Evolutionary conservation across 2,329 filamentous ascomycete species (phyloP).

Genomic region (Neofusicoccum ribis): DNA sequence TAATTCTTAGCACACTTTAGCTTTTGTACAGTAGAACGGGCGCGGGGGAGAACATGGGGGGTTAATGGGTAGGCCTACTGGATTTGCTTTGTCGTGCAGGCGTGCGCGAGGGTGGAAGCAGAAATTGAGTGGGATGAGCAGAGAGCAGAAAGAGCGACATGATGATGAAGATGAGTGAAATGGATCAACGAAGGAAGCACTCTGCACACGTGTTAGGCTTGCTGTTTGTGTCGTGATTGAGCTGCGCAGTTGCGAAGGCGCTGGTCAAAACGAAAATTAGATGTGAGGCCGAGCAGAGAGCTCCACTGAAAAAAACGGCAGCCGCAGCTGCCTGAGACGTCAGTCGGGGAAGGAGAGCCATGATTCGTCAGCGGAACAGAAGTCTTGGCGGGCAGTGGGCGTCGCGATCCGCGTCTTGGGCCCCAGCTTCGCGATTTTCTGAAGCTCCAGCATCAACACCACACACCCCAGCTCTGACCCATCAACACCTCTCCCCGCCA

Average conservation of each 20-base stretch:
- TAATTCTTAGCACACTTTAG: slow-evolving; percentile 1
- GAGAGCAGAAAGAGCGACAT: background rate
- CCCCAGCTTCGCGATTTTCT: slow-evolving; percentile 18
- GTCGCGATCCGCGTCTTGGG: slow-evolving; percentile 16
- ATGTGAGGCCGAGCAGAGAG: background rate
- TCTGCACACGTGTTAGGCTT: background rate
- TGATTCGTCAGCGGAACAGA: slow-evolving; percentile 3
- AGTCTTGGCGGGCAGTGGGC: background rate
- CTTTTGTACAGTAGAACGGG: slow-evolving; percentile 14
- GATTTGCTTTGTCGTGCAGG: background rate
- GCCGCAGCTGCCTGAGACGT: background rate
- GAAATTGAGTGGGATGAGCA: background rate
- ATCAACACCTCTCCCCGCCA: background rate
- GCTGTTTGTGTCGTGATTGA: background rate
- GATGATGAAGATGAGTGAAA: background rate
- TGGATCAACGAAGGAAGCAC: background rate
- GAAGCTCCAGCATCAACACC: slow-evolving; percentile 9
- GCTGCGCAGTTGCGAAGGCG: background rate
- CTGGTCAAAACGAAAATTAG: background rate
- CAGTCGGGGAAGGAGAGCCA: background rate
- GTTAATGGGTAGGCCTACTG: slow-evolving; percentile 11
- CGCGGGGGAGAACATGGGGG: background rate
- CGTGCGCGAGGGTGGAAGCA: background rate
- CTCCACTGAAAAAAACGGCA: slow-evolving; percentile 3
- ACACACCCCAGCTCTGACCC: background rate